phyloP scores from a whole-genome alignment of 129 eudicot species.

The Kitagawia praeruptora region DNA sequence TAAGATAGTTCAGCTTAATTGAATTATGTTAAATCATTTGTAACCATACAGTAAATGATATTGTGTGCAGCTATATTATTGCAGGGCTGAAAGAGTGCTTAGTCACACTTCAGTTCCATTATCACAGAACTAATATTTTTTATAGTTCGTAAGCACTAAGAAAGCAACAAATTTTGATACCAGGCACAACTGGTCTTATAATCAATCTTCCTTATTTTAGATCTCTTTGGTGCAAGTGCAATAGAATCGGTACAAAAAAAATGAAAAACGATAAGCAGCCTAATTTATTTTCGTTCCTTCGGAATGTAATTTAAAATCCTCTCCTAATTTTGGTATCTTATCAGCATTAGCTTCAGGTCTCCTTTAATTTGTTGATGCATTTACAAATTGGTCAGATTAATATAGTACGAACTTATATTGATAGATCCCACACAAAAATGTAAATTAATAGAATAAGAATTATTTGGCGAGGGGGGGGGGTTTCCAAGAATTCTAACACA shows the following conservation, averaged over 20 bases:
- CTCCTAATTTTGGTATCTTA: not conserved
- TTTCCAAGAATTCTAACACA: conserved; percentile 17
- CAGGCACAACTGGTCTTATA: no score
- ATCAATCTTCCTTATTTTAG: not conserved
- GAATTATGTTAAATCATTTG: not conserved
- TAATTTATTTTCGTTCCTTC: not conserved
- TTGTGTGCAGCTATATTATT: not conserved
- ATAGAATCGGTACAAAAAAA: not conserved
- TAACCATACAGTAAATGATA: not conserved
- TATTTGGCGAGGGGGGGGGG: conserved; percentile 1
- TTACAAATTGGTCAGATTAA: not conserved
- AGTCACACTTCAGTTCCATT: not conserved
- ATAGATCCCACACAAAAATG: not conserved
- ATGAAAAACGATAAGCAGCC: not conserved
- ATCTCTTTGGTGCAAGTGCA: not conserved
- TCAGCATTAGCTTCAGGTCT: not conserved
- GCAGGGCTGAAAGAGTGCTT: not conserved
- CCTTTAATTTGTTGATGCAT: not conserved
- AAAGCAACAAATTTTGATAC: not conserved
- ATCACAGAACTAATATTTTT: not conserved
- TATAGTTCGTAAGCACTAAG: not conserved
- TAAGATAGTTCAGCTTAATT: not conserved
- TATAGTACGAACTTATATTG: not conserved
- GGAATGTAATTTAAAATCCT: not conserved
- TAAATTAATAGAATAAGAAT: not conserved